phyloP scores from a whole-genome alignment of 2,329 filamentous ascomycete genomes.

The Neophaeococcomyces aloes region DNA sequence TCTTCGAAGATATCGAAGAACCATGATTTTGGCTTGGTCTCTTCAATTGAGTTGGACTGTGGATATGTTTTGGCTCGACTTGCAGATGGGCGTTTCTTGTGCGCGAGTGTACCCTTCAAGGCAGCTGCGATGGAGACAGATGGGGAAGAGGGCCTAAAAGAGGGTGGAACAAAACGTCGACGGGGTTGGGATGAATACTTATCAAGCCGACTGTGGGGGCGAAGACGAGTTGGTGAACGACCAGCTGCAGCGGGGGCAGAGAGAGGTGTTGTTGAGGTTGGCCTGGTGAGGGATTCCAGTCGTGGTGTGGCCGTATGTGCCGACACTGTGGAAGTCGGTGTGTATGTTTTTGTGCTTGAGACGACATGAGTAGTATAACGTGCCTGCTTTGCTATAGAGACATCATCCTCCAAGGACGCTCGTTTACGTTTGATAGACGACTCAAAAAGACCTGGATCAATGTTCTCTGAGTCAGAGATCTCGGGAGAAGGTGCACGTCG shows the following conservation, averaged over 20 bases:
- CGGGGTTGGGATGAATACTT: constrained; percentile 43
- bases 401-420: constrained; percentile 23
- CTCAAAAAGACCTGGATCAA: constrained; percentile 43
- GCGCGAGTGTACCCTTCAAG: constrained; percentile 59
- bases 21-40: constrained; percentile 54
- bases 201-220: neutral
- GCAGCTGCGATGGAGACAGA: constrained; percentile 81
- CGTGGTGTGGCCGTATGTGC: constrained; percentile 15
- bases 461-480: constrained; percentile 48
- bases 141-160: constrained; percentile 45
- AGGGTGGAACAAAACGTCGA: constrained; percentile 61
- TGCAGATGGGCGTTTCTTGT: constrained; percentile 10
- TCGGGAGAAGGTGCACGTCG: constrained; percentile 35
- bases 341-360: constrained; percentile 2
- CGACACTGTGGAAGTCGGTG: constrained; percentile 7
- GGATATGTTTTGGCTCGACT: constrained; percentile 11
- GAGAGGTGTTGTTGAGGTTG: constrained; percentile 35
- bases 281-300: constrained; percentile 21
- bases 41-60: constrained; percentile 44
- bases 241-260: constrained; percentile 61
- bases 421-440: constrained; percentile 40
- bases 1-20: constrained; percentile 94
- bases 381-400: constrained; percentile 36
- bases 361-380: constrained; percentile 36
- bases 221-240: constrained; percentile 59